Conservation (phyloP, 495 filamentous ascomycete genomes). For the Oleoguttula mirabilis region DNA sequence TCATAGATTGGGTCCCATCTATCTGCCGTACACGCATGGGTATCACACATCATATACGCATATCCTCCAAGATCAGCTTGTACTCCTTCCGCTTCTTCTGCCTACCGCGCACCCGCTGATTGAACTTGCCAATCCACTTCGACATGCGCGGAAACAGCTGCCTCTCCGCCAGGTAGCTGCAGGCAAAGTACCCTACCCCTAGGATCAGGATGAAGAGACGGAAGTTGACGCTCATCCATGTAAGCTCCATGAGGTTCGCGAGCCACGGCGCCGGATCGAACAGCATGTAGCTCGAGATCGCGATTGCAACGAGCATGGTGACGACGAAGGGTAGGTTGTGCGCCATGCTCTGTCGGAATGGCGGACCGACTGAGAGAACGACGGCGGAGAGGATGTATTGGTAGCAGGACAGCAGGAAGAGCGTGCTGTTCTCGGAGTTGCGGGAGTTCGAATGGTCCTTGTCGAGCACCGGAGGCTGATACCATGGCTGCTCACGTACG, state of each 20-base stretch:
- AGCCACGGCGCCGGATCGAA: conserved; percentile 59
- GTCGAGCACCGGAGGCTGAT: conserved; percentile 62
- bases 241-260: conserved; percentile 69
- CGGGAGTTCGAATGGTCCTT: conserved; percentile 65
- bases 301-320: conserved; percentile 55
- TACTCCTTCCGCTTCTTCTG: conserved; percentile 76
- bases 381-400: conserved; percentile 87
- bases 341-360: conserved; percentile 71
- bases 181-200: conserved; percentile 50
- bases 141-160: conserved; percentile 58
- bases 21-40: too few relatives aligned
- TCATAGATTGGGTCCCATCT: too few relatives aligned
- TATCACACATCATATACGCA: conserved; percentile 45
- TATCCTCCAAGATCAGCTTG: conserved; percentile 64
- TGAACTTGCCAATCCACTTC: conserved; percentile 49
- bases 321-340: conserved; percentile 75
- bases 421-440: conserved; percentile 82
- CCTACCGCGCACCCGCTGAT: conserved; percentile 41
- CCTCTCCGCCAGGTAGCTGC: conserved; percentile 60
- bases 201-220: conserved; percentile 56
- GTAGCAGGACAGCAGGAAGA: conserved; percentile 84
- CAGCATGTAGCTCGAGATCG: conserved; percentile 64
- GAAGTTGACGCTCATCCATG: conserved; percentile 56
- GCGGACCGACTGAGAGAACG: conserved; percentile 76
- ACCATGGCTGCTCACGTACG: conserved; percentile 74